These are phyloP conservation scores for Rutidosis leptorrhynchoides DNA, from an alignment of 129 eudicot species.

Conservation along the genomic window DNA sequence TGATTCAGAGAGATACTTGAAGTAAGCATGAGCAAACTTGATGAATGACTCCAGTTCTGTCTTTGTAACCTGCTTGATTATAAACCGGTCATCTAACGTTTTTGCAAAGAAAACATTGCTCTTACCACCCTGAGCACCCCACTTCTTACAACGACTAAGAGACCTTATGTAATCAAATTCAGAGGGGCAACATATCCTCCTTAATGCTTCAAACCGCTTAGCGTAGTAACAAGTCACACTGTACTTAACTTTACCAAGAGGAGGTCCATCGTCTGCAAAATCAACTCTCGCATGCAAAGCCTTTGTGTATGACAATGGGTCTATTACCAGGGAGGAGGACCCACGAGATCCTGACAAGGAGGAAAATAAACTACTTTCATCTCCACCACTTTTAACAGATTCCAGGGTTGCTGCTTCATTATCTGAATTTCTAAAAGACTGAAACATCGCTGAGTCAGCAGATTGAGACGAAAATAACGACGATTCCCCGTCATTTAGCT, in stretches of 20 bases:
- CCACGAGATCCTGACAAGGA: slow-evolving; percentile 62
- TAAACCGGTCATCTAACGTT: slow-evolving; percentile 89
- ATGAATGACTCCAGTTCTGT: slow-evolving; percentile 96
- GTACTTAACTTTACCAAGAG: slow-evolving; percentile 74
- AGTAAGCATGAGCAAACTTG: slow-evolving; percentile 88
- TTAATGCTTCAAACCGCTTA: slow-evolving; percentile 79
- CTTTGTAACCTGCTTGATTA: slow-evolving; percentile 96
- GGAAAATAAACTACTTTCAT: slow-evolving; percentile 58
- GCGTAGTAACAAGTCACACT: slow-evolving; percentile 84
- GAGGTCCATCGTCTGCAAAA: slow-evolving; percentile 64
- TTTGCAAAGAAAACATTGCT: slow-evolving; percentile 97
- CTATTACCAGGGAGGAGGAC: slow-evolving; percentile 49
- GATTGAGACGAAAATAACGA: slow-evolving; percentile 48
- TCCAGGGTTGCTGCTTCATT: slow-evolving; percentile 51
- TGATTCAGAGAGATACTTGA: slow-evolving; percentile 84
- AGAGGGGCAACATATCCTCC: slow-evolving; percentile 87
- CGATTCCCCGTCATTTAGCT: slow-evolving; percentile 56
- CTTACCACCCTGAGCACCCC: slow-evolving; percentile 99
- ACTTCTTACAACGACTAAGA: slow-evolving; percentile 91
- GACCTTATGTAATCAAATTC: slow-evolving; percentile 78
- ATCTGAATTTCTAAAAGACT: slow-evolving; percentile 51
- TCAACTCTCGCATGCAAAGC: slow-evolving; percentile 79
- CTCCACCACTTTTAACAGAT: slow-evolving; percentile 58
- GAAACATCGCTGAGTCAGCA: slow-evolving; percentile 51
- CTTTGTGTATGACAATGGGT: slow-evolving; percentile 62